Conservation (phyloP, 2,329 filamentous ascomycete species). For the Pseudogymnoascus sp. region DNA sequence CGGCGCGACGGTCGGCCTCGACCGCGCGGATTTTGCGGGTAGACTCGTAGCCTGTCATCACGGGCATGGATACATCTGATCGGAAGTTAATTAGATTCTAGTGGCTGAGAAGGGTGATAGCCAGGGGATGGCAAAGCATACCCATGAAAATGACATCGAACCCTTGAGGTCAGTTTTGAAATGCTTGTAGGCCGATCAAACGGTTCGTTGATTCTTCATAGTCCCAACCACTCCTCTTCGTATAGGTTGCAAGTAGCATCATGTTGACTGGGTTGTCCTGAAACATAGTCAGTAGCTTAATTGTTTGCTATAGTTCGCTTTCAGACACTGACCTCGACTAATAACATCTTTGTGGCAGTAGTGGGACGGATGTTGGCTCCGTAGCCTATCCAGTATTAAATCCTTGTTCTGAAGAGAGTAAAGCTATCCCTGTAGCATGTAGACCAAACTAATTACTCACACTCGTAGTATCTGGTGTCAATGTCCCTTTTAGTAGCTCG, state of each 20-base stretch:
- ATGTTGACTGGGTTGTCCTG: slow-evolving; percentile 34
- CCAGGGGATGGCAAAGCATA: slow-evolving; percentile 14
- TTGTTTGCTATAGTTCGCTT: slow-evolving; percentile 3
- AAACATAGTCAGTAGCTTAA: slow-evolving; percentile 23
- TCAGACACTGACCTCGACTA: slow-evolving; percentile 18
- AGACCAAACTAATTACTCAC: neutral
- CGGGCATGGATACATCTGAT: slow-evolving; percentile 46
- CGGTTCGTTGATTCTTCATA: slow-evolving; percentile 36
- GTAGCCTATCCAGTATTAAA: neutral
- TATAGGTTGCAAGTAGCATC: slow-evolving; percentile 25
- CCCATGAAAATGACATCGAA: slow-evolving; percentile 42
- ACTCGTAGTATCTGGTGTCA: neutral
- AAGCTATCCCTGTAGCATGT: neutral
- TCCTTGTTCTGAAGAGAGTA: neutral
- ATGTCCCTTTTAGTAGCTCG: neutral
- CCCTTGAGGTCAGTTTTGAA: slow-evolving; percentile 25
- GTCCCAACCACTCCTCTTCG: slow-evolving; percentile 23
- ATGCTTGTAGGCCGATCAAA: slow-evolving; percentile 36
- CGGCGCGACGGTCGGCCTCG: slow-evolving; percentile 30
- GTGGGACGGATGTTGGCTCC: neutral
- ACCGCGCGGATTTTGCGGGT: slow-evolving; percentile 40
- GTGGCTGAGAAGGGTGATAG: neutral
- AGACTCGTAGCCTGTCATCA: slow-evolving; percentile 42
- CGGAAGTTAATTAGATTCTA: slow-evolving; percentile 15
- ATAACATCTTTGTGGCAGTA: slow-evolving; percentile 14